Percentiles rank a stretch among this genome's conserved stretches.
phyloP scores from a whole-genome alignment of 257 asterid species.

The Penstemon newberryi region DNA sequence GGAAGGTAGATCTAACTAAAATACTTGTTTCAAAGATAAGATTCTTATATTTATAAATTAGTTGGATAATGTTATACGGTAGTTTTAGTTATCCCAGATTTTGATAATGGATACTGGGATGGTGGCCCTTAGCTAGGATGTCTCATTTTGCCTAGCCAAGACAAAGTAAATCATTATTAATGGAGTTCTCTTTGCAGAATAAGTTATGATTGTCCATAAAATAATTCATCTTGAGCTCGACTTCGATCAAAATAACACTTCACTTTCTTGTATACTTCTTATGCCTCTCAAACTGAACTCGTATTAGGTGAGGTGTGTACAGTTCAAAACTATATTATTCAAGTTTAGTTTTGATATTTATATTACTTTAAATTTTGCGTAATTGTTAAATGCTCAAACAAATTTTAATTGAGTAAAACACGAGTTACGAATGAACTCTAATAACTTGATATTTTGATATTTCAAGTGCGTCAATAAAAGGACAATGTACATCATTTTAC shows the following conservation, averaged over 20 bases:
- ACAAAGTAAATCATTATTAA: constrained; percentile 18
- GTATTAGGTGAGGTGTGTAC: too few species aligned
- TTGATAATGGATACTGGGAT: constrained; percentile 2
- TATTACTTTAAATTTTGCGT: too few species aligned
- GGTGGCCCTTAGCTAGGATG: constrained; percentile 16
- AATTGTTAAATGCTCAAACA: too few species aligned
- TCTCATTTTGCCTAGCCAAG: constrained; percentile 29
- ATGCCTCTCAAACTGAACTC: neutral
- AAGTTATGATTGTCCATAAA: constrained; percentile 20
- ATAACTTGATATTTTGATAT: neutral
- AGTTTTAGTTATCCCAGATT: constrained; percentile 8
- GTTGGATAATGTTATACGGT: neutral
- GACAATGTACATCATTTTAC: neutral
- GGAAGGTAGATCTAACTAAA: constrained; percentile 6
- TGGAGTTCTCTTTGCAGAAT: neutral
- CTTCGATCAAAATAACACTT: neutral
- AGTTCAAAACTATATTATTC: neutral
- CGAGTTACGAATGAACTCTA: too few species aligned
- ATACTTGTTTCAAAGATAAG: neutral
- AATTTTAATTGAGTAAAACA: neutral
- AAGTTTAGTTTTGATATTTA: too few species aligned
- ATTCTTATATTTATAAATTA: neutral
- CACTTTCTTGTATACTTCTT: neutral
- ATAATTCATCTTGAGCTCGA: constrained; percentile 11
- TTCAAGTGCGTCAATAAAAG: neutral